Evolutionary conservation across 1,284 basidiomycete species (phyloP).

Genomic region (Phaffia rhodozyma): DNA sequence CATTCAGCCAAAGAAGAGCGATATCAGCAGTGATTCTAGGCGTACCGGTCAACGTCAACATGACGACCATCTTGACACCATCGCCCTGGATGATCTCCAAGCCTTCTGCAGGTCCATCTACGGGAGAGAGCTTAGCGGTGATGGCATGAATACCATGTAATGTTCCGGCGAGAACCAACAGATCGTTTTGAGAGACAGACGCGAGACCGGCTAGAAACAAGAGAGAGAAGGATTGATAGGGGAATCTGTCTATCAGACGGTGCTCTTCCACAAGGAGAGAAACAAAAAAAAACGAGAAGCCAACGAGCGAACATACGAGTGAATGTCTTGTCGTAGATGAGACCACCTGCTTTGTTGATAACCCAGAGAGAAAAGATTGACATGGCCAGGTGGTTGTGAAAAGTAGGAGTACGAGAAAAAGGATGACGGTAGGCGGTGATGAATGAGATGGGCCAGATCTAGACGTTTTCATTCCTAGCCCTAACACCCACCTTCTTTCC

Average conservation of each 20-base stretch:
- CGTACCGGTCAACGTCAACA: conserved; percentile 85
- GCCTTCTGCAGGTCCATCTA: conserved; percentile 52
- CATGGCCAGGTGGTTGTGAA: conserved; percentile 19
- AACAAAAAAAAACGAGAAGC: background rate
- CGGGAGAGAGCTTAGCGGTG: conserved; percentile 79
- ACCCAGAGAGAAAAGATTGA: conserved; percentile 46
- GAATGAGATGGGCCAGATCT: too few relatives aligned
- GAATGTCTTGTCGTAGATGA: conserved; percentile 51
- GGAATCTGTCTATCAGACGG: conserved; percentile 9
- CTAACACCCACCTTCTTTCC: background rate
- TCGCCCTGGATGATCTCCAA: conserved; percentile 91
- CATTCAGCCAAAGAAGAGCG: background rate
- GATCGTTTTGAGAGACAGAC: conserved; percentile 84
- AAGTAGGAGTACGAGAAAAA: too few relatives aligned
- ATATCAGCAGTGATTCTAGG: conserved; percentile 7
- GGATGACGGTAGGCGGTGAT: too few relatives aligned
- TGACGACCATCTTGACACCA: conserved; percentile 77
- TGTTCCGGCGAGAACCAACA: conserved; percentile 91
- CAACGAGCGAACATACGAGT: conserved; percentile 47
- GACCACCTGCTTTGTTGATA: conserved; percentile 96
- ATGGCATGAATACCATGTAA: conserved; percentile 97
- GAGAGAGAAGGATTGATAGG: conserved; percentile 19
- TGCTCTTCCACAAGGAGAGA: background rate
- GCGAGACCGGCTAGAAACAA: conserved; percentile 61
- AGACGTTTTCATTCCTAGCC: too few relatives aligned